These are phyloP conservation scores for Mycosphaerella arachidis DNA, from an alignment of 2,329 filamentous ascomycete species.

Conservation along the genomic window DNA sequence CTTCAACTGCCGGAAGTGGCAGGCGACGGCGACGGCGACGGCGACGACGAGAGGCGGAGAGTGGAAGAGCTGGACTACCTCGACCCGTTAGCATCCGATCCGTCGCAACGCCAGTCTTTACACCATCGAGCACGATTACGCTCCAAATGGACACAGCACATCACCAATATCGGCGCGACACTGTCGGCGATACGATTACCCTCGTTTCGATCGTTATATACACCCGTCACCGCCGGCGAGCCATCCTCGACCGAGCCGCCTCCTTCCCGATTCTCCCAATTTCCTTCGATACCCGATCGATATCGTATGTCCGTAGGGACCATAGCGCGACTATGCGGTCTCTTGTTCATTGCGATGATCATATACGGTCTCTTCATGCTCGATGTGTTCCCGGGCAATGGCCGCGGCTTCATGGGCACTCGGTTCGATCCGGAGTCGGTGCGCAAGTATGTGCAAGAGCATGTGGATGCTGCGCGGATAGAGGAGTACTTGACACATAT, in stretches of 20 bases:
- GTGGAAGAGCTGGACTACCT: slow-evolving; percentile 87
- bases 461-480: slow-evolving; percentile 60
- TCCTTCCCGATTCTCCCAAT: slow-evolving; percentile 17
- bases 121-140: slow-evolving; percentile 40
- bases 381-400: slow-evolving; percentile 70
- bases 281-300: slow-evolving; percentile 44
- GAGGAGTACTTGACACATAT: slow-evolving; percentile 70
- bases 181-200: slow-evolving; percentile 54
- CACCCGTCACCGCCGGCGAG: slow-evolving; percentile 20
- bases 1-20: slow-evolving; percentile 50
- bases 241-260: slow-evolving; percentile 11
- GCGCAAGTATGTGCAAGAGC: slow-evolving; percentile 66
- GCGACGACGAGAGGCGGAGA: slow-evolving; percentile 59
- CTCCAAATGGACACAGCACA: slow-evolving; percentile 52
- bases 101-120: slow-evolving; percentile 24
- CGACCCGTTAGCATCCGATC: slow-evolving; percentile 44
- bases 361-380: slow-evolving; percentile 83
- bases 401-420: slow-evolving; percentile 57
- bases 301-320: slow-evolving; percentile 58
- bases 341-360: slow-evolving; percentile 69
- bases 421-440: slow-evolving; percentile 82
- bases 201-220: slow-evolving; percentile 44
- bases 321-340: slow-evolving; percentile 66
- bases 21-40: slow-evolving; percentile 49
- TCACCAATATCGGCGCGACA: slow-evolving; percentile 53